Conservation (phyloP, 2,329 filamentous ascomycete genomes). For the Penicillium sp. region DNA sequence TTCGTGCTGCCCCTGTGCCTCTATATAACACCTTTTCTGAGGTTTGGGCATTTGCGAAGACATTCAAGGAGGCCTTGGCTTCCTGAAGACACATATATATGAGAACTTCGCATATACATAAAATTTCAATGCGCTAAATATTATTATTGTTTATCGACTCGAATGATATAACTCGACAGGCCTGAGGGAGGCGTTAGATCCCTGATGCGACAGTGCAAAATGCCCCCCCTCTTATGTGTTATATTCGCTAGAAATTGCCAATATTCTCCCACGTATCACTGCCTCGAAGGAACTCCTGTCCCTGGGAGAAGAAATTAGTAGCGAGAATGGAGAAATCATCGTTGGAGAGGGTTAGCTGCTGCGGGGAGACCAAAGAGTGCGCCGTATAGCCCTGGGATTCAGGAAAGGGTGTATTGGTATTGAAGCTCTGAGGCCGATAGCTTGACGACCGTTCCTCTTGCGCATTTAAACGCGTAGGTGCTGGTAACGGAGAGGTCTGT, state of each 20-base stretch:
- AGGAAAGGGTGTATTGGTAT: conserved; percentile 17
- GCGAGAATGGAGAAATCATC: conserved; percentile 49
- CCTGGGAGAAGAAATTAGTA: conserved; percentile 50
- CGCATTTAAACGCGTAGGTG: conserved; percentile 40
- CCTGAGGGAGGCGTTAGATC: neutral
- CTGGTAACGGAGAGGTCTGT: conserved; percentile 45
- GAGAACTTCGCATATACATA: too few species aligned
- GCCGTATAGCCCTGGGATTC: conserved; percentile 15
- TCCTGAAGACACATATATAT: conserved; percentile 3
- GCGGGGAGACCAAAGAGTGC: conserved; percentile 21
- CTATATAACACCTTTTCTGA: conserved; percentile 79
- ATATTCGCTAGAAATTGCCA: conserved; percentile 29
- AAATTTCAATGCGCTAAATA: too few species aligned
- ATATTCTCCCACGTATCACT: conserved; percentile 38
- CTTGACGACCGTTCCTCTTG: conserved; percentile 20
- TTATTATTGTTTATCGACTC: too few species aligned
- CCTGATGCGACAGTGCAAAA: neutral
- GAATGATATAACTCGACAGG: neutral
- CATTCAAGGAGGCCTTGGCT: conserved; percentile 32
- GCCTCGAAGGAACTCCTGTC: conserved; percentile 42
- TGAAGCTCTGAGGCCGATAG: conserved; percentile 21
- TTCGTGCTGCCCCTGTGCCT: conserved; percentile 76
- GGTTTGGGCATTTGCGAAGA: conserved; percentile 56
- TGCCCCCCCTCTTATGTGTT: neutral
- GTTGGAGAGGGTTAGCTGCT: conserved; percentile 30